Base-by-base conservation (phyloP, 805 yeast genomes). In the Nematodospora valgi region DNA sequence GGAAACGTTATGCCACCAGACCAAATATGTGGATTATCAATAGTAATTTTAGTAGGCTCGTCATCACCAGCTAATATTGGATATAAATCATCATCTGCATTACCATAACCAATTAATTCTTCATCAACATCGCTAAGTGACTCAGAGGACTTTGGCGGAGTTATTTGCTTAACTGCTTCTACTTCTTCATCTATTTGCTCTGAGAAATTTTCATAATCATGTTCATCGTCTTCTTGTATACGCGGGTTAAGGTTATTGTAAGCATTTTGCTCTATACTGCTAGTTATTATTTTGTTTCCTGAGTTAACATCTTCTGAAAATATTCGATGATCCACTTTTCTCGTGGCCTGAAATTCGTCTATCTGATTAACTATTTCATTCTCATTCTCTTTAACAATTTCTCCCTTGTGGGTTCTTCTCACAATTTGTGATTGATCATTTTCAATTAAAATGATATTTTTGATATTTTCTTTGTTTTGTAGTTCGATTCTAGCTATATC, bases 401-500 rank as follows among this genome's bases (percentile, higher is more conserved):
- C 95, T 17, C 96, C 96, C 55, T 83, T 85, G 54, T 87, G 95
- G 3, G 96, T 86, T 48, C 87, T 71, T 46, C 86, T 70, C 45
- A 86, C 76, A 29, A 80, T 71, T 12, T 87, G 87, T 19, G 60
- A 52, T 21, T 69, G 76, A 25, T 67, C 72, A 20, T 30, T 36
- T 23, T 74, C 76, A 16, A 80, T 79, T 32, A 88, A 60, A 10
- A 88, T 35, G 20, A 43, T 43, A 30, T 40, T 43, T 18, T 43
- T 43, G 6, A 43, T 43, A 24, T 43, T 40, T 21, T 32, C 35
- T 20, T 37, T 40, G 19, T 40, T 37, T 25, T 40, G 41, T 17
- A 15, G 20, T 27, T 43, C 41, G 13, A 43, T 30, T 73, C 69
- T 45, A 75, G 80, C 42, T 82, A 66, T 46, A 26, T 83, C 91